Base-by-base conservation (phyloP, 805 yeast genomes). In the Metschnikowia kofuensis region DNA sequence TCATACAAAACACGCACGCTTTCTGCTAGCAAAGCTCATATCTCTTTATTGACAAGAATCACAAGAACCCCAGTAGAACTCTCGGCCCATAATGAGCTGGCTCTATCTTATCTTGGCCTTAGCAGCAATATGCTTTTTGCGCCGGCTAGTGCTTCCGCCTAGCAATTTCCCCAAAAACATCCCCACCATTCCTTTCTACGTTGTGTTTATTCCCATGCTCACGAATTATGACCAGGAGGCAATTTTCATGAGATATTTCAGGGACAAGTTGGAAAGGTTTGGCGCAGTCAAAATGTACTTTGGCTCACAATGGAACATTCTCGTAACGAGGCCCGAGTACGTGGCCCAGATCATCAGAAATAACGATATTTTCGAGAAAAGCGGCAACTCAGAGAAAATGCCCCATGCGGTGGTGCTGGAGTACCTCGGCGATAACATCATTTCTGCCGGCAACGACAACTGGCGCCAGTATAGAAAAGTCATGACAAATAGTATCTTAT, bases 121-220 rank as follows among this genome's bases (percentile, higher is more conserved):
- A 12, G 38, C 42, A 9, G 27, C 41, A 37, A 40, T 43, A 11
- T 43, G 40, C 35, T 47, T 44, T 32, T 13, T 51, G 7, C 50
- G 57, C 15, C 34, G 42, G n/a, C 50, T 66, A 13, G 55, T 69
- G 1, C 26, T 74, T 6, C 84, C 84, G 5, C 85, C 85, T 3
- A 58, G 61, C 35, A 70, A 71, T 50, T 79, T 79, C 55, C 85
- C 84, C 0, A 64, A 50, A 39, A 76, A 72, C 42, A 79, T 81
- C 28, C 85, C 86, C 5, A 80, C 84, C 0, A 70, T 82, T n/a
- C 85, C 86, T 2, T 79, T 81, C 54, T 81, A 78, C 56, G 84
- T 79, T 3, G 69, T 79, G 0, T 78, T 81, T 52, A 56, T 81
- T 26, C 76, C 82, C 0, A 53, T 71, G 0, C 61, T 72, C 31